Evolutionary conservation across 2,329 filamentous ascomycete genomes (phyloP), one percentile per base, ranked within the genome.

Genomic region (Penicillium palitans): DNA sequence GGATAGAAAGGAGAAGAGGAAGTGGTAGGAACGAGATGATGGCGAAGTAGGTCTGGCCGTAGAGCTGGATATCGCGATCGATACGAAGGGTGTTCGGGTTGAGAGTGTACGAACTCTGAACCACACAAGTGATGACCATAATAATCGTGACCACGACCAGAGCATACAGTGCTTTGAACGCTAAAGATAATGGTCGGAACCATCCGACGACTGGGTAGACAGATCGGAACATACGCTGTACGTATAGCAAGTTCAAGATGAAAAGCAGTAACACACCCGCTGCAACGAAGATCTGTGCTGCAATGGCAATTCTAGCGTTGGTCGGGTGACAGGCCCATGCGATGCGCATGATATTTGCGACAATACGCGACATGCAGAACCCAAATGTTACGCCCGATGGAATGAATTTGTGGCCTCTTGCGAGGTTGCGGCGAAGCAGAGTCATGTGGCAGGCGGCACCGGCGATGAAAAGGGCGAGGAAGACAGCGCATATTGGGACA

Each of bases 231-330:
- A 96, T 81, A 46, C 91, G 86, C 74, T 91, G 90, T 0, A 87
- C 77, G 70, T 93, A 90, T 68, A 95, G 77, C 42, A 96, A 76
- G 76, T 96, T 95, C 74, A 91, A 78, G 67, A 93, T 76, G 74
- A 90, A 93, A 27, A 96, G 78, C 8, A 96, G 74, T 35, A 96
- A 72, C 17, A 92, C 86, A 42, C 90, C 91, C 0, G 89, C 87
- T 45, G 87, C 84, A 57, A 90, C 84, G 66, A 95, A 87, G 68
- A 95, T 83, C 63, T 81, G 80, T 4, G 89, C 84, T 0, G 83
- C 83, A 49, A 86, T 83, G 3, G 78, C 81, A 5, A 87, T 68
- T 10, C 66, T 69, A 35, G 82, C 66, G 60, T 83, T 81, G 12
- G 44, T 63, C 52, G 66, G 74, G 59, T 74, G 67, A 33, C 68